Percentiles rank a stretch among this genome's conserved stretches.
Evolutionary conservation across 306 rosid genomes (phyloP).

Genomic region (Prunus kanzakura): DNA sequence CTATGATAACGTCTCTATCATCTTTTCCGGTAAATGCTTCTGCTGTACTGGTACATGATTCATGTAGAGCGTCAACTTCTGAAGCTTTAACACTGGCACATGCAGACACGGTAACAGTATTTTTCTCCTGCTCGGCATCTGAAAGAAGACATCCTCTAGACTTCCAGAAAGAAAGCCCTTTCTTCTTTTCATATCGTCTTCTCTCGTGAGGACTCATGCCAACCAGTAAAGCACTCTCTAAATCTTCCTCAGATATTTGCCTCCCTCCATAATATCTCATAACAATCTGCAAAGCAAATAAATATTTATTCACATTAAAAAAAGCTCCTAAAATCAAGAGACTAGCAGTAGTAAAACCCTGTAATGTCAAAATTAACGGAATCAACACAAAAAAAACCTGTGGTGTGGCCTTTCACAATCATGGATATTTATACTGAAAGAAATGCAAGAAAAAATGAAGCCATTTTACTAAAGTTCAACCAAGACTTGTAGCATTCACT

Average conservation of each 20-base stretch:
- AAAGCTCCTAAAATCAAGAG: neutral
- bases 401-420: neutral
- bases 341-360: neutral
- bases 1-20: conserved; percentile 22
- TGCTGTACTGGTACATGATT: conserved; percentile 25
- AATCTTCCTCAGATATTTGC: conserved; percentile 77
- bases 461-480: neutral
- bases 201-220: conserved; percentile 91
- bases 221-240: conserved; percentile 70
- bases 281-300: conserved; percentile 52
- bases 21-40: conserved; percentile 9
- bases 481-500: neutral
- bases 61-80: conserved; percentile 27
- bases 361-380: neutral
- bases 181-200: conserved; percentile 68
- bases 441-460: neutral
- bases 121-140: conserved; percentile 36
- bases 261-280: conserved; percentile 84
- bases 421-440: neutral
- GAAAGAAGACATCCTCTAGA: conserved; percentile 26
- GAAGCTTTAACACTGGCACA: conserved; percentile 22
- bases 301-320: neutral
- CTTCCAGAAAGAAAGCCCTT: conserved; percentile 53
- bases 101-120: conserved; percentile 21
- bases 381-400: neutral